Conservation (phyloP, 2,329 filamentous ascomycete species). For the Botrytis cinerea region DNA sequence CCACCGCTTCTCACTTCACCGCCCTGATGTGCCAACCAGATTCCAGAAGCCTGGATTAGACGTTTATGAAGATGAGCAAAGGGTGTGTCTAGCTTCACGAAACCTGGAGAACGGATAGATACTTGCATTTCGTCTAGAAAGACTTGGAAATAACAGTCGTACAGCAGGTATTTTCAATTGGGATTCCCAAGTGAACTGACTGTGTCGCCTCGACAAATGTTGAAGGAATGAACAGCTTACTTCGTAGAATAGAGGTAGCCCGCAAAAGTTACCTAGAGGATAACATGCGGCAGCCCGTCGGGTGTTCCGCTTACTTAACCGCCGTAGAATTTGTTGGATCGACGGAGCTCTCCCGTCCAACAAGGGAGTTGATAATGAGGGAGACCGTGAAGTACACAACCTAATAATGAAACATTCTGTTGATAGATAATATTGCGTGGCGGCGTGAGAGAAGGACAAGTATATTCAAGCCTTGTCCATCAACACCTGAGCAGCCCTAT, state of each 20-base stretch:
- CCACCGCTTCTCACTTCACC: slow-evolving; percentile 31
- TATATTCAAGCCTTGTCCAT: slow-evolving; percentile 28
- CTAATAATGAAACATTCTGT: slow-evolving; percentile 24
- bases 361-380: slow-evolving; percentile 3
- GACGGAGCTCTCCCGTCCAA: slow-evolving; percentile 6
- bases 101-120: slow-evolving; percentile 19
- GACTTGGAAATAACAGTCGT: slow-evolving; percentile 19
- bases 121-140: slow-evolving; percentile 21
- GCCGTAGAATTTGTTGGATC: slow-evolving; percentile 12
- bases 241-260: neutral
- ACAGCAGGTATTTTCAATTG: neutral
- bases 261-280: neutral
- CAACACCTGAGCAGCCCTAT: slow-evolving; percentile 31
- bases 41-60: slow-evolving; percentile 33
- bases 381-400: slow-evolving; percentile 25
- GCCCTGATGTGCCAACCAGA: slow-evolving; percentile 28
- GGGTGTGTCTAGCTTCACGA: slow-evolving; percentile 13
- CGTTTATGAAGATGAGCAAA: slow-evolving; percentile 12
- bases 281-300: slow-evolving; percentile 27
- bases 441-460: slow-evolving; percentile 39
- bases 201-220: slow-evolving; percentile 19
- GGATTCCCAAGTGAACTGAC: slow-evolving; percentile 8
- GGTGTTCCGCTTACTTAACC: slow-evolving; percentile 26
- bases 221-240: neutral
- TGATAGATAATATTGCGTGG: slow-evolving; percentile 34